These are phyloP conservation scores for Pseudocohnilembus persalinus DNA, from an alignment of 169 alveolate species.

Conservation along the genomic window DNA sequence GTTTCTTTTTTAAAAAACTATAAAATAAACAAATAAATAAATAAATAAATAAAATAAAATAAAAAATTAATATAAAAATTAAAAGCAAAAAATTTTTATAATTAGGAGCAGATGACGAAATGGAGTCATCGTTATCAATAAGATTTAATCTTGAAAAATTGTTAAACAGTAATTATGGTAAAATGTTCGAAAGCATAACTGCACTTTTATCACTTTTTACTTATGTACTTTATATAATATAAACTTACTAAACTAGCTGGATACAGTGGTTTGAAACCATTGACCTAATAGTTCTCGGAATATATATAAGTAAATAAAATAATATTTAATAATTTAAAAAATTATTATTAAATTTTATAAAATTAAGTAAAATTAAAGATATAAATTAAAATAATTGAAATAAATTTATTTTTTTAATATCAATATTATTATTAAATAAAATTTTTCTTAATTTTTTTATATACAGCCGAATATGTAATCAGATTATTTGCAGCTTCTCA, in stretches of 20 bases:
- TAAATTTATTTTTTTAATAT: too few relatives aligned
- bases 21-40: too few relatives aligned
- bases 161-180: background rate
- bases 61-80: too few relatives aligned
- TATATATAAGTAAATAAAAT: background rate
- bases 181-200: background rate
- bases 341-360: too few relatives aligned
- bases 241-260: background rate
- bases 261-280: background rate
- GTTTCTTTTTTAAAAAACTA: background rate
- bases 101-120: background rate
- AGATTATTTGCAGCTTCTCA: slow-evolving; percentile 21
- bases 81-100: too few relatives aligned
- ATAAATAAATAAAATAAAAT: too few relatives aligned
- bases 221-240: background rate
- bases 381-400: too few relatives aligned
- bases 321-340: too few relatives aligned
- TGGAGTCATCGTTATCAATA: background rate
- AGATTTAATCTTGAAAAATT: background rate
- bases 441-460: background rate
- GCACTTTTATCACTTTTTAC: background rate
- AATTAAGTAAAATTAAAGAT: background rate
- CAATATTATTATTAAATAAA: too few relatives aligned
- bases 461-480: background rate
- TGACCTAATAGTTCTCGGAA: background rate